Percentiles rank a stretch among this genome's conserved stretches.
Conservation (phyloP, 805 yeast genomes). For the Middelhovenomyces tepae region DNA sequence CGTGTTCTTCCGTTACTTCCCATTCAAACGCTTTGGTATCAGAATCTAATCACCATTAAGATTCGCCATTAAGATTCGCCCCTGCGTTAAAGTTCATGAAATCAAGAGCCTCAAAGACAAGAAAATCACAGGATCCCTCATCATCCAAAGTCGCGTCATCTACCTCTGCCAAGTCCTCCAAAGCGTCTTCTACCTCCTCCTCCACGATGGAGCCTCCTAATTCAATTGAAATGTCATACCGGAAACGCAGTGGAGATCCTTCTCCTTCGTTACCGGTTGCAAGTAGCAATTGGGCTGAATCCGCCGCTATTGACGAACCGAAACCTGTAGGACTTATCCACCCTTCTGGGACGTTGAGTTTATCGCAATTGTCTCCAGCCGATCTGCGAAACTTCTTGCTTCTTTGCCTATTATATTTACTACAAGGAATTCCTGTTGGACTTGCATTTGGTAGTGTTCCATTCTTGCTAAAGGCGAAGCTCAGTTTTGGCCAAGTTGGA, state of each 20-base stretch:
- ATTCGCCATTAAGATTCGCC: too few species aligned
- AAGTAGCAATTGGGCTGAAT: slow-evolving; percentile 14
- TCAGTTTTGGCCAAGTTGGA: slow-evolving; percentile 85
- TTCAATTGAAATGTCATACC: slow-evolving; percentile 12
- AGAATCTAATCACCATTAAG: too few species aligned
- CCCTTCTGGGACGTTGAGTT: slow-evolving; percentile 14
- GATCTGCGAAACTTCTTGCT: slow-evolving; percentile 73
- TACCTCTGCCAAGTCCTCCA: too few species aligned
- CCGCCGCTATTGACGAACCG: slow-evolving; percentile 1
- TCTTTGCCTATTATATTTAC: slow-evolving; percentile 62
- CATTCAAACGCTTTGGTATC: too few species aligned
- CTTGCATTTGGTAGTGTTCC: slow-evolving; percentile 93
- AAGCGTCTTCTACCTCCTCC: too few species aligned
- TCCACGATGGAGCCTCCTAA: too few species aligned
- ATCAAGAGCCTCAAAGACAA: too few species aligned
- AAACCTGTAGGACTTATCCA: background rate
- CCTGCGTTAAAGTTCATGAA: too few species aligned
- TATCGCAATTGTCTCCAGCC: slow-evolving; percentile 22
- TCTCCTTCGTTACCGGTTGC: slow-evolving; percentile 13
- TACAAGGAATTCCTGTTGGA: slow-evolving; percentile 97
- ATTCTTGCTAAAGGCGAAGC: slow-evolving; percentile 70
- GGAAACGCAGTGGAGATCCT: slow-evolving; percentile 10
- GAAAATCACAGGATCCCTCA: too few species aligned
- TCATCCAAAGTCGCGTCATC: too few species aligned
- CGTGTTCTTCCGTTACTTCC: too few species aligned